Base-by-base conservation (phyloP, 768 basidiomycete species). In the Tricholomella constricta region DNA sequence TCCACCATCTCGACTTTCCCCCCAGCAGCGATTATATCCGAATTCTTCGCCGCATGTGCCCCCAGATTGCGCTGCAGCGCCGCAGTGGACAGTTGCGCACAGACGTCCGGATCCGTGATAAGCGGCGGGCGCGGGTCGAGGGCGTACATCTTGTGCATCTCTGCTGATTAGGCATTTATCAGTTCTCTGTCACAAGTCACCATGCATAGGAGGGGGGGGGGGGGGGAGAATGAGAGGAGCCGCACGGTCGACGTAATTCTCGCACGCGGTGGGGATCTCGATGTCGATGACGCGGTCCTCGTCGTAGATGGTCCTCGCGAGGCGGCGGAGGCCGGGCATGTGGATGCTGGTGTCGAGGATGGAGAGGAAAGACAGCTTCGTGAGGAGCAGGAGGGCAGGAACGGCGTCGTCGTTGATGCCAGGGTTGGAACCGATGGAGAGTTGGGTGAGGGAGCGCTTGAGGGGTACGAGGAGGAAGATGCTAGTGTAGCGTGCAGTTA, bases 381-480 rank as follows among this genome's bases (percentile, higher is more conserved):
- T 63, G 27, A 86, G 71, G 17, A 81, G 51, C 6, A 79, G 56
- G 42, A 88, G 65, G 38, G 83, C 82, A 20, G 84, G 77, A 19
- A 84, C 69, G 37, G 78, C 76, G 46, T 83, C 82, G 58, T 86
- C 79, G 52, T 78, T 69, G 61, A 89, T 79, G 42, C 65, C 63
- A 12, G 73, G 75, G 56, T 88, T 88, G 19, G 62, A 64, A 10
- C 80, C 71, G 49, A 88, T 59, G 45, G 78, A 78, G 11, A 89
- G 80, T 35, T 75, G 71, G 20, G 62, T 69, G 27, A 89, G 74
- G 25, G 81, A 77, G 45, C 70, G 73, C 62, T 80, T 83, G 48
- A 87, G 75, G 17, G 81, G 69, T 1, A 82, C 68, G 23, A 89
- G 75, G 26, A 82, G 75, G 56, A 78, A 87, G 22, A 86, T 66